A percentile compares a stretch with the other conserved stretches of the same genome.
Conservation (phyloP, 2,329 filamentous ascomycete species). For the Diaporthe ilicicola region DNA sequence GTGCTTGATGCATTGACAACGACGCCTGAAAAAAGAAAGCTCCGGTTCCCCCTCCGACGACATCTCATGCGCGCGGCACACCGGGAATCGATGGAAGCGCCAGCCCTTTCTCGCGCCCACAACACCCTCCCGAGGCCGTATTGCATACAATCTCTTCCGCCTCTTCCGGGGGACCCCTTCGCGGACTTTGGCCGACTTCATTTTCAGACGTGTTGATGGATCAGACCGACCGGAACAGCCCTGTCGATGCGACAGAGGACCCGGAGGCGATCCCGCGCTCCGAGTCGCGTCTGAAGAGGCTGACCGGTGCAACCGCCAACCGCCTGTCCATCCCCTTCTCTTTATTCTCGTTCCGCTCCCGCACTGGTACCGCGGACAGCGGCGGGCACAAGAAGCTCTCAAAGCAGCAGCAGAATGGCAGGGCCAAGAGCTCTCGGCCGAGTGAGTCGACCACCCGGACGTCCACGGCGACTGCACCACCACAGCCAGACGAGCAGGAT, state of each 20-base stretch:
- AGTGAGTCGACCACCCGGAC: conserved; percentile 14
- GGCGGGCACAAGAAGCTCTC: background rate
- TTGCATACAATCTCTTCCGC: background rate
- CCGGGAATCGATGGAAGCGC: conserved; percentile 14
- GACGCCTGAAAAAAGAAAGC: background rate
- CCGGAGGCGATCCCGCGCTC: background rate
- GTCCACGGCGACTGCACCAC: background rate
- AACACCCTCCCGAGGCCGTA: background rate
- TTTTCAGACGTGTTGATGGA: background rate
- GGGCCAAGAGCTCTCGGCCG: conserved; percentile 13
- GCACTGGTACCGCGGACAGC: background rate
- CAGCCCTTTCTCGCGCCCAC: background rate
- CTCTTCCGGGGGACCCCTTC: background rate
- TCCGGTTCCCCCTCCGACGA: conserved; percentile 4
- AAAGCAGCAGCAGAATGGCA: background rate
- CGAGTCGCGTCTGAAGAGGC: conserved; percentile 15
- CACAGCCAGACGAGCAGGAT: conserved; percentile 1
- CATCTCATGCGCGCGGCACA: background rate
- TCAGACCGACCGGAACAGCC: background rate
- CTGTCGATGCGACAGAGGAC: background rate
- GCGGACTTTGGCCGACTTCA: background rate
- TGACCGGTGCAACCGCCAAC: conserved; percentile 3
- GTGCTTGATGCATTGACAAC: conserved; percentile 13
- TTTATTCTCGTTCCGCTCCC: conserved; percentile 1
- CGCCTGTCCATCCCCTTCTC: conserved; percentile 21